Evolutionary conservation across 306 rosid species (phyloP).

Genomic region (Vachellia pachyceras): DNA sequence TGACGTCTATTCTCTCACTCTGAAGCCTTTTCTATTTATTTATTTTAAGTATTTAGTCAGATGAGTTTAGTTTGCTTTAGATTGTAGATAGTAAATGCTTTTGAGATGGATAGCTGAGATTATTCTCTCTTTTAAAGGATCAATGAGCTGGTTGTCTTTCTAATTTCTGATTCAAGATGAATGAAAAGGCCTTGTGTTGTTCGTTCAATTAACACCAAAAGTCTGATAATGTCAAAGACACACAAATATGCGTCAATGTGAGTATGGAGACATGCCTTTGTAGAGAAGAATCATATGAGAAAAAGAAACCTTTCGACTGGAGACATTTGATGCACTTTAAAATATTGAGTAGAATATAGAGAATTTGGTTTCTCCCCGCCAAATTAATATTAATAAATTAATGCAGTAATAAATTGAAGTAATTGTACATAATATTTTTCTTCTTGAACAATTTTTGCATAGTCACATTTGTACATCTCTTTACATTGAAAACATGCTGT

Average conservation of each 20-base stretch:
- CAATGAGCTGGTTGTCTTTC: background rate
- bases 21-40: background rate
- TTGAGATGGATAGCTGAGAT: background rate
- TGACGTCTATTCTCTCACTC: background rate
- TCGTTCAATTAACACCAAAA: background rate
- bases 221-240: background rate
- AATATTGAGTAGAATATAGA: too few relatives aligned
- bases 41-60: background rate
- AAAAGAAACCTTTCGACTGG: slow-evolving; percentile 38
- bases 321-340: too few relatives aligned
- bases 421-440: background rate
- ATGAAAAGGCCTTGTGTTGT: background rate
- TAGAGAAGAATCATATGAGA: slow-evolving; percentile 12
- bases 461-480: background rate
- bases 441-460: background rate
- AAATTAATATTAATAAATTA: background rate
- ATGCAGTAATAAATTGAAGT: background rate
- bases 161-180: background rate
- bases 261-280: slow-evolving; percentile 10
- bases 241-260: slow-evolving; percentile 3
- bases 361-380: too few relatives aligned
- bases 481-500: background rate
- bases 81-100: background rate
- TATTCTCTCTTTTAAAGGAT: background rate
- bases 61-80: background rate